These are phyloP conservation scores for Candida endomychidarum DNA, from an alignment of 805 yeast genomes.

Conservation along the genomic window DNA sequence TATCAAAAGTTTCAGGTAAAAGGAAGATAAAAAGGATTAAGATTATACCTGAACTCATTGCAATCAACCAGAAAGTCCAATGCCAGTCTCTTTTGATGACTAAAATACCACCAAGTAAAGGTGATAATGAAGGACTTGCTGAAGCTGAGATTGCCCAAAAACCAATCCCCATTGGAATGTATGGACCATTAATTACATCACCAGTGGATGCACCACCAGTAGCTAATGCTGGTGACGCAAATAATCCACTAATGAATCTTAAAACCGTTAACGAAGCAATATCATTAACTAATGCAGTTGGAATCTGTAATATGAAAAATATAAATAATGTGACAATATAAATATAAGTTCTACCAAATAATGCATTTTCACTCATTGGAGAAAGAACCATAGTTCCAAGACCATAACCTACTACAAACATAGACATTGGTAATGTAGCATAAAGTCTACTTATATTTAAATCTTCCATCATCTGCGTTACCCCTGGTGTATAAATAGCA, in stretches of 20 bases:
- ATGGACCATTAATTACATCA: conserved; percentile 45
- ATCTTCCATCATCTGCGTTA: conserved; percentile 43
- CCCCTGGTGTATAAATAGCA: conserved; percentile 56
- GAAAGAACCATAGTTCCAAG: conserved; percentile 61
- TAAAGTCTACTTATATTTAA: conserved; percentile 44
- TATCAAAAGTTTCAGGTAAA: conserved; percentile 50
- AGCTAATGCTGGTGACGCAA: conserved; percentile 57
- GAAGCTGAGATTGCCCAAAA: conserved; percentile 55
- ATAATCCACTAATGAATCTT: conserved; percentile 54
- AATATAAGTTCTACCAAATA: conserved; percentile 52
- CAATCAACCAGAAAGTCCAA: conserved; percentile 54
- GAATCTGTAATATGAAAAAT: conserved; percentile 55
- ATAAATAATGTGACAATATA: conserved; percentile 49
- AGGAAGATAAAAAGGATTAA: conserved; percentile 36
- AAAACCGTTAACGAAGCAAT: conserved; percentile 52
- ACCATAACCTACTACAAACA: conserved; percentile 63
- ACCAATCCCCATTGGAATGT: conserved; percentile 47
- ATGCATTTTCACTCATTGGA: conserved; percentile 58
- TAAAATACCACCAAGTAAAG: conserved; percentile 52
- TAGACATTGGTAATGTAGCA: conserved; percentile 52
- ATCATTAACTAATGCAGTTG: conserved; percentile 51
- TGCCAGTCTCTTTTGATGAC: conserved; percentile 52
- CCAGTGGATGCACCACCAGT: conserved; percentile 60
- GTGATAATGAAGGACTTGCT: conserved; percentile 57
- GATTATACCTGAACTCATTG: conserved; percentile 40